These are phyloP conservation scores for Bocquillonia castaneifolia DNA, from an alignment of 441 rosid genomes.

Conservation along the genomic window DNA sequence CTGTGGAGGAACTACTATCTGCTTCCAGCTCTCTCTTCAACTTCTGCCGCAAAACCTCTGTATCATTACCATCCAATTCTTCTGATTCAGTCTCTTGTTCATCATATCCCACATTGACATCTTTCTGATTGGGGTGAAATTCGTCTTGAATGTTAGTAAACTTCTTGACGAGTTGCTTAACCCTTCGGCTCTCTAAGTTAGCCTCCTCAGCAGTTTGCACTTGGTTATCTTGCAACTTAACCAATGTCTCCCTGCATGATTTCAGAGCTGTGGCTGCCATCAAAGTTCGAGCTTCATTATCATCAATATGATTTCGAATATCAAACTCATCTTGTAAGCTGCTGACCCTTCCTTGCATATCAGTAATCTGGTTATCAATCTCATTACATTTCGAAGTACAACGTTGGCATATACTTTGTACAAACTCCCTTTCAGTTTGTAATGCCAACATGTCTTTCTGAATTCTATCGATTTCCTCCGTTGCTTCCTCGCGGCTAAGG, in stretches of 20 bases:
- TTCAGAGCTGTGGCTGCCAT: slow-evolving; percentile 68
- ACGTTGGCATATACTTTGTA: slow-evolving; percentile 48
- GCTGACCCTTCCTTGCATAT: slow-evolving; percentile 52
- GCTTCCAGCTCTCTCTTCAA: slow-evolving; percentile 29
- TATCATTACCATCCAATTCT: slow-evolving; percentile 13
- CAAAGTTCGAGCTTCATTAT: slow-evolving; percentile 61
- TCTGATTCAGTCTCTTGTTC: slow-evolving; percentile 26
- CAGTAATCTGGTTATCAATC: slow-evolving; percentile 49
- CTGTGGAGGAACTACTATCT: slow-evolving; percentile 33
- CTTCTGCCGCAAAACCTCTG: slow-evolving; percentile 30
- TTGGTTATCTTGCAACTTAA: slow-evolving; percentile 52
- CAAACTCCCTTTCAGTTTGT: slow-evolving; percentile 71
- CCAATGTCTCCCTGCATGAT: slow-evolving; percentile 57
- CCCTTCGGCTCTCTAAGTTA: slow-evolving; percentile 40
- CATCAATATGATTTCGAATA: slow-evolving; percentile 49
- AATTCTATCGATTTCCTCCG: slow-evolving; percentile 53
- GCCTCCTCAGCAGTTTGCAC: slow-evolving; percentile 50
- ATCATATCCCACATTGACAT: slow-evolving; percentile 15
- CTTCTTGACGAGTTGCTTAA: slow-evolving; percentile 43
- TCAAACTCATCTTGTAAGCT: slow-evolving; percentile 70
- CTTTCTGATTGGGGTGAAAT: slow-evolving; percentile 20
- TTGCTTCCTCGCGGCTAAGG: slow-evolving; percentile 48
- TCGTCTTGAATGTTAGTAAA: slow-evolving; percentile 39
- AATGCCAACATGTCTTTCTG: slow-evolving; percentile 62
- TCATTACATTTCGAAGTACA: slow-evolving; percentile 47